phyloP scores from a whole-genome alignment of 805 yeast species.

The Ogataea zsoltii region DNA sequence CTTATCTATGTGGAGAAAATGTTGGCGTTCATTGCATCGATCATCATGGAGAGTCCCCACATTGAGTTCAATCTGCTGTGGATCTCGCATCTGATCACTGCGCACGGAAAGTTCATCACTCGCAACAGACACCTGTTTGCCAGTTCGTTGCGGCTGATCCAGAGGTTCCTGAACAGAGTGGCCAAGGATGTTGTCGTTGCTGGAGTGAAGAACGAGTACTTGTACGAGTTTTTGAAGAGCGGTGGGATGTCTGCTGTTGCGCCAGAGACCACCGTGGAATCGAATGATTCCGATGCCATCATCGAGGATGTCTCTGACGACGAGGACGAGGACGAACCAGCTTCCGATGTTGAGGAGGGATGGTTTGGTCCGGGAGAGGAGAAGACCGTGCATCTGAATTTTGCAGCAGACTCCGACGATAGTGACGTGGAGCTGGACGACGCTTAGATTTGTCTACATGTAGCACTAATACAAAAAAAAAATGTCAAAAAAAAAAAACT shows the following conservation, averaged over 20 bases:
- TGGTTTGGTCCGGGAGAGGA: constrained; percentile 38
- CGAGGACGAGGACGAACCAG: constrained; percentile 14
- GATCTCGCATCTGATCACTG: constrained; percentile 66
- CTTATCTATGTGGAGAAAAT: constrained; percentile 70
- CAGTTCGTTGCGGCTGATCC: constrained; percentile 66
- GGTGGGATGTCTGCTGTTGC: constrained; percentile 10
- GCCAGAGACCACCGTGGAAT: too few relatives aligned
- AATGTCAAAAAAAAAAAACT: constrained; percentile 20
- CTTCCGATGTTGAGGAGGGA: neutral
- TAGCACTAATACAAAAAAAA: too few relatives aligned
- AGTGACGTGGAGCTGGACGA: constrained; percentile 31
- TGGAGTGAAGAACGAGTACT: constrained; percentile 54
- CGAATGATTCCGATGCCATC: constrained; percentile 32
- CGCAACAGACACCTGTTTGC: constrained; percentile 61
- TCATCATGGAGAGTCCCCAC: constrained; percentile 72
- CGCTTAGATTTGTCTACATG: too few relatives aligned
- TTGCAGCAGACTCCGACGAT: constrained; percentile 36
- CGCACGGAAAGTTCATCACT: constrained; percentile 77
- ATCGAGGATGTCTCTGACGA: constrained; percentile 31
- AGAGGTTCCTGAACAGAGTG: constrained; percentile 69
- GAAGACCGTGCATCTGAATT: constrained; percentile 31
- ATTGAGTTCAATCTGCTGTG: constrained; percentile 82
- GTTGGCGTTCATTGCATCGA: constrained; percentile 66
- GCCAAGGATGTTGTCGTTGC: constrained; percentile 71
- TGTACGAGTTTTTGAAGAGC: constrained; percentile 50